A percentile compares a stretch with the other conserved stretches of the same genome.
Evolutionary conservation across 1,139 yeast genomes (phyloP).

Genomic region (Pichia sp.): DNA sequence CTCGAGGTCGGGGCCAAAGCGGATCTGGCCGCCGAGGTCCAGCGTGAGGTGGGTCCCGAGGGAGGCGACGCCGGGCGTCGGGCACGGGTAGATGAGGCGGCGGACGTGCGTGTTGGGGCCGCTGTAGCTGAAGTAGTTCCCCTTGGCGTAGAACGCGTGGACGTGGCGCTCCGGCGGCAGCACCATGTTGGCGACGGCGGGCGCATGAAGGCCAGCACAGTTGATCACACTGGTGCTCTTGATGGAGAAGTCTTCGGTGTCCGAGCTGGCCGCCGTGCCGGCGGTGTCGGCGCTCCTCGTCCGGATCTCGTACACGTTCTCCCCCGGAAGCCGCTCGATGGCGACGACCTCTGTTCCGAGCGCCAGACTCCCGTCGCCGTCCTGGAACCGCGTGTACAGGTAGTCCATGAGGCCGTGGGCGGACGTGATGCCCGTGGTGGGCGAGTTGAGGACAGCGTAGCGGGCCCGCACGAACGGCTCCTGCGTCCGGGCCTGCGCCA

Average conservation of each 20-base stretch:
- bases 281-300: slow-evolving; percentile 23
- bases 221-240: slow-evolving; percentile 61
- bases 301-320: slow-evolving; percentile 30
- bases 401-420: slow-evolving; percentile 72
- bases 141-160: slow-evolving; percentile 69
- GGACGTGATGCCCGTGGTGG: slow-evolving; percentile 79
- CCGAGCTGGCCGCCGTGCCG: slow-evolving; percentile 10
- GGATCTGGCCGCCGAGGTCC: slow-evolving; percentile 73
- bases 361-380: slow-evolving; percentile 54
- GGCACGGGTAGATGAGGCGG: slow-evolving; percentile 67
- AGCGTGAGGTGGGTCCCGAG: slow-evolving; percentile 85
- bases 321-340: slow-evolving; percentile 32
- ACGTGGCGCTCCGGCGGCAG: slow-evolving; percentile 53
- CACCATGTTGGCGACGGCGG: slow-evolving; percentile 59
- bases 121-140: slow-evolving; percentile 66
- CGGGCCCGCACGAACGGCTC: slow-evolving; percentile 69
- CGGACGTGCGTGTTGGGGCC: slow-evolving; percentile 38
- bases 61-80: slow-evolving; percentile 60
- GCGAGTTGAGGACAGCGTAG: slow-evolving; percentile 65
- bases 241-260: slow-evolving; percentile 42
- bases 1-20: slow-evolving; percentile 87
- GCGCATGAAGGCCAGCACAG: slow-evolving; percentile 77
- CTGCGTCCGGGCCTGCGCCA: slow-evolving; percentile 38
- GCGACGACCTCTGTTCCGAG: slow-evolving; percentile 53
- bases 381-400: slow-evolving; percentile 50